Conservation (phyloP, 768 basidiomycete genomes). For the Cytidiella melzeri region DNA sequence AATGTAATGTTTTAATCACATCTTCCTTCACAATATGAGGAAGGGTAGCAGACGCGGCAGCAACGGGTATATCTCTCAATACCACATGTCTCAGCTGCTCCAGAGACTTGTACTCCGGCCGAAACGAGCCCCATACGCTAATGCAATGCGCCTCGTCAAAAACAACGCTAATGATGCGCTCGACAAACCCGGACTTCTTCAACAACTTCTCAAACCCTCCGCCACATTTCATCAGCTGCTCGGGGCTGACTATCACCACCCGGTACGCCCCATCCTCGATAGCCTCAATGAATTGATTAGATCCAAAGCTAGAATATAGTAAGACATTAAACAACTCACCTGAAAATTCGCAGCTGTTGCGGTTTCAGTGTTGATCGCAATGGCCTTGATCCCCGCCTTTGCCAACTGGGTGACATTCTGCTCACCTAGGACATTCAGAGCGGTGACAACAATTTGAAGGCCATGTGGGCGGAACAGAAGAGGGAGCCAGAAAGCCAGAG, state of each 20-base stretch:
- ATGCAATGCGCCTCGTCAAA: not conserved
- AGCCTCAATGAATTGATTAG: not conserved
- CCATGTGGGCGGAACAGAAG: not conserved
- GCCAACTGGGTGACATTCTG: not conserved
- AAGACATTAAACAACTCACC: not conserved
- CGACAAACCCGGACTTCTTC: not conserved
- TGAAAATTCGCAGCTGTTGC: not conserved
- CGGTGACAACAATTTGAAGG: not conserved
- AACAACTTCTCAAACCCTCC: not conserved
- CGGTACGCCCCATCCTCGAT: not conserved
- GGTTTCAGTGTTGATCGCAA: not conserved
- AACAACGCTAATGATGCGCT: not conserved
- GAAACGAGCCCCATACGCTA: not conserved
- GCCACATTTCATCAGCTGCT: not conserved
- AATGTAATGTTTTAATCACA: not conserved
- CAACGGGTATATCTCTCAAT: not conserved
- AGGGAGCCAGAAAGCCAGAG: not conserved
- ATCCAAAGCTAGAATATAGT: not conserved
- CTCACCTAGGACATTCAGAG: not conserved
- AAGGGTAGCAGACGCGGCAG: slow-evolving; percentile 2
- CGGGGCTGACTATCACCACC: not conserved
- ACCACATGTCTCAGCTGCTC: not conserved
- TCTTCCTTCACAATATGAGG: not conserved
- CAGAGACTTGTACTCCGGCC: not conserved
- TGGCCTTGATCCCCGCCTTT: not conserved